phyloP scores from a whole-genome alignment of 768 basidiomycete genomes.

The Tremella fuciformis region DNA sequence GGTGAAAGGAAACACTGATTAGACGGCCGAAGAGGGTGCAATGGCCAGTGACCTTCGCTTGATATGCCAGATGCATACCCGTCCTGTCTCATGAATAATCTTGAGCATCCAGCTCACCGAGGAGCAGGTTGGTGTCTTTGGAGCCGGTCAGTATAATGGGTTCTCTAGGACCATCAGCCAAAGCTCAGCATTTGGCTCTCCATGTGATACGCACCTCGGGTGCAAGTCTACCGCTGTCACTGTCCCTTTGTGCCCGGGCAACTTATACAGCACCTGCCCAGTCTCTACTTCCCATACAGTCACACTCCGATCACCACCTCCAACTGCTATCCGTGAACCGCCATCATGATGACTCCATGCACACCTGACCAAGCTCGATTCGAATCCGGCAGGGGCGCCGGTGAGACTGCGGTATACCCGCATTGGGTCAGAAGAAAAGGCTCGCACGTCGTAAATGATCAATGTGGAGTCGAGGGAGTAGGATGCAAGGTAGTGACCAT shows the following conservation, averaged over 20 bases:
- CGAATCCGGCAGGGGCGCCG: constrained; percentile 92
- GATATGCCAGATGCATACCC: constrained; percentile 2
- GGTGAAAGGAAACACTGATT: not conserved
- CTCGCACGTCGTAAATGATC: constrained; percentile 86
- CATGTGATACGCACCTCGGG: constrained; percentile 68
- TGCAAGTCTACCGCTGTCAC: constrained; percentile 95
- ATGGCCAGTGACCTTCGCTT: not conserved
- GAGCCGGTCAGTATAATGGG: constrained; percentile 72
- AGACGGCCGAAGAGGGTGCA: not conserved
- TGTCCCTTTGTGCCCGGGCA: constrained; percentile 95
- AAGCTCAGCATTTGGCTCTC: not conserved
- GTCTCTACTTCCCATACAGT: constrained; percentile 54
- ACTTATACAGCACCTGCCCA: constrained; percentile 52
- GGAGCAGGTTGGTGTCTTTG: constrained; percentile 86
- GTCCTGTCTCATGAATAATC: constrained; percentile 30
- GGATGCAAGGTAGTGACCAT: constrained; percentile 79
- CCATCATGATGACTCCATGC: constrained; percentile 70
- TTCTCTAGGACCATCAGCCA: constrained; percentile 54
- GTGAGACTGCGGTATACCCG: constrained; percentile 69
- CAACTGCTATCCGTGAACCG: constrained; percentile 53
- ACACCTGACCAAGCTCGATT: constrained; percentile 74
- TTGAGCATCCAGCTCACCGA: constrained; percentile 75
- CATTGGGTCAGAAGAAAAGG: constrained; percentile 81
- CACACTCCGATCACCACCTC: constrained; percentile 54
- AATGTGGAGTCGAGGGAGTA: constrained; percentile 86